These are phyloP conservation scores for Geotrichum phurueaensis DNA, from an alignment of 1,139 yeast genomes.

Conservation along the genomic window DNA sequence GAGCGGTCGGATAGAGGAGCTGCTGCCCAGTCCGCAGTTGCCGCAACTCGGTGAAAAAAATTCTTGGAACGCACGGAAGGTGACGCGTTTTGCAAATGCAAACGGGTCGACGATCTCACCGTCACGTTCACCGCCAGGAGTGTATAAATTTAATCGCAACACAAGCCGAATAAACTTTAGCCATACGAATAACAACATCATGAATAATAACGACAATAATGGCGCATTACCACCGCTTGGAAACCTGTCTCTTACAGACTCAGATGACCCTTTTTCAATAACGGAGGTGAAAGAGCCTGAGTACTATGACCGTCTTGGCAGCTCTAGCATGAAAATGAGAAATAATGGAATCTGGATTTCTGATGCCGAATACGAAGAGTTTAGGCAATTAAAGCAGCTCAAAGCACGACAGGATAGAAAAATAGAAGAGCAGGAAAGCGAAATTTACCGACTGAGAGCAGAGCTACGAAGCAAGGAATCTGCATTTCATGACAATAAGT, in stretches of 20 bases:
- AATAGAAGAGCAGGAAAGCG: conserved; percentile 1
- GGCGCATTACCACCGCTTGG: neutral
- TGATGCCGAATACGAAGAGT: conserved; percentile 3
- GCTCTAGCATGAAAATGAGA: neutral
- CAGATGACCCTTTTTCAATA: conserved; percentile 7
- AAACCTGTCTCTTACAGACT: conserved; percentile 7
- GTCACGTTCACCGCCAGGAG: neutral
- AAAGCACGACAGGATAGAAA: neutral
- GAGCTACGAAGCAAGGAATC: neutral
- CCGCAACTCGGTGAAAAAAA: neutral
- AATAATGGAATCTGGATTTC: conserved; percentile 1
- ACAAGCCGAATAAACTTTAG: neutral
- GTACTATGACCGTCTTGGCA: neutral
- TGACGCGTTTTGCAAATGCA: neutral
- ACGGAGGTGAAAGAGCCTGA: neutral
- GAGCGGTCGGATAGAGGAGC: neutral
- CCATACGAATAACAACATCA: neutral
- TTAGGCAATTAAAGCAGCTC: neutral
- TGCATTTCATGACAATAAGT: neutral
- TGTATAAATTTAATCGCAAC: neutral
- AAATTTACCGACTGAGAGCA: neutral
- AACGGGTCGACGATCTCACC: conserved; percentile 5
- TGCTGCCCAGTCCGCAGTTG: neutral
- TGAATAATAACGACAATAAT: neutral
- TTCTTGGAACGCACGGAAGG: neutral